Conservation (phyloP, 2,329 filamentous ascomycete genomes). For the Chaetomium sp. region DNA sequence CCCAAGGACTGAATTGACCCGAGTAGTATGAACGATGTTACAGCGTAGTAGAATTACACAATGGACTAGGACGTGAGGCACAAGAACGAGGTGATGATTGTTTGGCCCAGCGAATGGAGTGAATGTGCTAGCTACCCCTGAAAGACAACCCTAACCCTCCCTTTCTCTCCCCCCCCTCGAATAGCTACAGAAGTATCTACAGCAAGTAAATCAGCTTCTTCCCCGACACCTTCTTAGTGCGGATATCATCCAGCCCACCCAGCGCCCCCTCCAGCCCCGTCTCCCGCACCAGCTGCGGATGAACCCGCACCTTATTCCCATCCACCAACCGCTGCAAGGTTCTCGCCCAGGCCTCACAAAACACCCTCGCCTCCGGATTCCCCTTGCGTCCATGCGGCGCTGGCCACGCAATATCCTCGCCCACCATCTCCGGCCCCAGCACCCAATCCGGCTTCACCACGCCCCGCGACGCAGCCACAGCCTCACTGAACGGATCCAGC, state of each 20-base stretch:
- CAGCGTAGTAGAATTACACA: too few relatives aligned
- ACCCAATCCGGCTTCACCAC: background rate
- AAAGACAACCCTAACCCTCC: background rate
- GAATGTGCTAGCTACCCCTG: background rate
- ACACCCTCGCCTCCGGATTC: background rate
- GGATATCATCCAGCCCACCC: slow-evolving; percentile 1
- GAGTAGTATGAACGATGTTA: too few relatives aligned
- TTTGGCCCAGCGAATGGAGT: too few relatives aligned
- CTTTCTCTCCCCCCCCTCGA: too few relatives aligned
- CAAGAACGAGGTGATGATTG: too few relatives aligned
- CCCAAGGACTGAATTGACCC: too few relatives aligned
- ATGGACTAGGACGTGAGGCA: too few relatives aligned
- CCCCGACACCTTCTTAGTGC: background rate
- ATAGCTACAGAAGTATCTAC: too few relatives aligned
- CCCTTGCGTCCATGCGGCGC: background rate
- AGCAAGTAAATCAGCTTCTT: slow-evolving; percentile 7
- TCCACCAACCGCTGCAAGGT: slow-evolving; percentile 2
- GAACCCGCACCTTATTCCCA: background rate
- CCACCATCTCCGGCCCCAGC: background rate
- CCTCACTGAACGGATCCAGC: slow-evolving; percentile 30
- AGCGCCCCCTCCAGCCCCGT: background rate
- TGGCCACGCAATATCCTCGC: background rate
- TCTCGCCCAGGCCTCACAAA: background rate
- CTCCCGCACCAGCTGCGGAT: background rate
- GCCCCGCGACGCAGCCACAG: background rate